Evolutionary conservation across 2,329 filamentous ascomycete species (phyloP).

Genomic region (Cylindrodendrum hubeiense): DNA sequence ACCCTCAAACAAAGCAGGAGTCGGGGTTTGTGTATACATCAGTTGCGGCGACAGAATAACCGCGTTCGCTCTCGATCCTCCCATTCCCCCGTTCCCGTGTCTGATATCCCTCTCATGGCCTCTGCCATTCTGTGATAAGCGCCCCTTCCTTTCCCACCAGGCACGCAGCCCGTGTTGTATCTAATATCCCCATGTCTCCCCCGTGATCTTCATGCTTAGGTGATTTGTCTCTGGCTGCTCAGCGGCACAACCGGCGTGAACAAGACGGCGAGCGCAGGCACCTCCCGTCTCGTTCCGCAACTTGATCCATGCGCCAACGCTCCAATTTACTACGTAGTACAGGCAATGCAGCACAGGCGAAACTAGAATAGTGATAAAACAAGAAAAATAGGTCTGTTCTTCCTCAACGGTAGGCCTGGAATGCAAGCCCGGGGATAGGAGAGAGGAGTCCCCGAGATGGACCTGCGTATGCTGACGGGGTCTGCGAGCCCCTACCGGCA

Average conservation of each 20-base stretch:
- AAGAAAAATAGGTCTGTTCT: neutral
- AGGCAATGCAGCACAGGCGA: neutral
- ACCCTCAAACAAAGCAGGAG: too few species aligned
- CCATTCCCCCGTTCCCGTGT: too few species aligned
- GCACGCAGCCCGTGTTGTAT: neutral
- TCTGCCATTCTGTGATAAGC: too few species aligned
- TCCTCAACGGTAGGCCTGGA: neutral
- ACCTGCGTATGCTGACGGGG: neutral
- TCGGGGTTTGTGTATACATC: too few species aligned
- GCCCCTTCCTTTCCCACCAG: neutral
- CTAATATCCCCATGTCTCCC: slow-evolving; percentile 1
- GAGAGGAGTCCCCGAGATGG: neutral
- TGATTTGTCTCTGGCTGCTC: neutral
- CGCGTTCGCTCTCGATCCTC: too few species aligned
- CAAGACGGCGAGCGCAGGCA: neutral
- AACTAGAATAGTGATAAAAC: neutral
- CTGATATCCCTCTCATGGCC: too few species aligned
- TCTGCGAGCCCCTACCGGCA: too few species aligned
- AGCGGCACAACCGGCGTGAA: neutral
- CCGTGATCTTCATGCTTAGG: neutral
- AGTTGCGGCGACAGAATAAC: too few species aligned
- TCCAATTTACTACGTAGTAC: neutral
- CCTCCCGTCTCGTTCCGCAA: slow-evolving; percentile 8
- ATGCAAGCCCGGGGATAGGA: neutral
- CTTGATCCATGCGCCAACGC: slow-evolving; percentile 1